Percentiles rank a stretch among this genome's conserved stretches.
phyloP scores from a whole-genome alignment of 2,329 filamentous ascomycete species.

The Neofusicoccum laricinum region DNA sequence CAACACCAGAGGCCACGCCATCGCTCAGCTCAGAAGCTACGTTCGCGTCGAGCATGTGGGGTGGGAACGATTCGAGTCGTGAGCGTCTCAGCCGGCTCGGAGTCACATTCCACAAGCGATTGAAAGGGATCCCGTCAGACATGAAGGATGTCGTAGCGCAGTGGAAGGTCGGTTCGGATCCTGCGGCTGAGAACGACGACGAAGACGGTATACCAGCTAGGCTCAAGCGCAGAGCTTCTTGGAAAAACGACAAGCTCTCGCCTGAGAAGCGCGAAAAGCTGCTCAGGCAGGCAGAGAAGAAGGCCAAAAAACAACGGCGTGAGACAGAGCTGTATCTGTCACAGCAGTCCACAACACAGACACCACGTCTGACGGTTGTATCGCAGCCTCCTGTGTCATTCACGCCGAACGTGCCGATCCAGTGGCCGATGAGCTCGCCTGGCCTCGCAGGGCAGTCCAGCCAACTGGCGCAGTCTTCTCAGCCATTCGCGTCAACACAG shows the following conservation, averaged over 20 bases:
- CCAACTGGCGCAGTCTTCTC: conserved; percentile 25
- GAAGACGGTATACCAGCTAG: not conserved
- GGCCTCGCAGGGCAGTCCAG: conserved; percentile 12
- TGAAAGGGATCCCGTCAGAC: conserved; percentile 27
- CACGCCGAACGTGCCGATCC: not conserved
- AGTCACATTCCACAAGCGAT: conserved; percentile 21
- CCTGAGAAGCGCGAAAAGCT: conserved; percentile 36
- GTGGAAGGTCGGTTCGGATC: conserved; percentile 40
- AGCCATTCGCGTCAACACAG: conserved; percentile 28
- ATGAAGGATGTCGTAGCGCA: conserved; percentile 40
- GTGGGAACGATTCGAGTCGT: not conserved
- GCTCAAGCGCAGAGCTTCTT: conserved; percentile 25
- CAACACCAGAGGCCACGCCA: conserved; percentile 22
- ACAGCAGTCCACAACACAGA: conserved; percentile 6
- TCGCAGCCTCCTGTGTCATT: not conserved
- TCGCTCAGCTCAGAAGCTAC: conserved; percentile 20
- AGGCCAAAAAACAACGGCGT: conserved; percentile 39
- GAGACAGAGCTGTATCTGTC: conserved; percentile 28
- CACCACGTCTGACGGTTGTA: conserved; percentile 16
- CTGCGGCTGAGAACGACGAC: conserved; percentile 16
- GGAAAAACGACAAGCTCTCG: conserved; percentile 33
- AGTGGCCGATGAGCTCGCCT: conserved; percentile 18
- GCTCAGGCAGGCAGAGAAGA: conserved; percentile 38
- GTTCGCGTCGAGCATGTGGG: not conserved
- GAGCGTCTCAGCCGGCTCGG: not conserved